phyloP scores from a whole-genome alignment of 1,284 basidiomycete genomes.

The Apiotrichum gracile region DNA sequence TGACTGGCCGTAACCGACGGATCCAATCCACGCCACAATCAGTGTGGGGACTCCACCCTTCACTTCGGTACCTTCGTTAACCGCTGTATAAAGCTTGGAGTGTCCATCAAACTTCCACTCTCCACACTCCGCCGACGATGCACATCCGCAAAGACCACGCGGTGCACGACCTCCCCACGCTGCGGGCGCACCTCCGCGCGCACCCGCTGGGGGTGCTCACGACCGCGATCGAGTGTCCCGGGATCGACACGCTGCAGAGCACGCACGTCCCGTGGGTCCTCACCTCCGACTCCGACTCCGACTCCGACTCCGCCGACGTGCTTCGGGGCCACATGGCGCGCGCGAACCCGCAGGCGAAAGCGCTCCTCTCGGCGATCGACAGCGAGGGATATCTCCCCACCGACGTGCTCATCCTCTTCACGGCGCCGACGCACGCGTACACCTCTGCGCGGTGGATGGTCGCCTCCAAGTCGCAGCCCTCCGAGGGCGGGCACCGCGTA shows the following conservation, averaged over 20 bases:
- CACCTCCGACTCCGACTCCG: conserved; percentile 13
- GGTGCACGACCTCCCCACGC: conserved; percentile 41
- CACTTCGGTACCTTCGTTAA: too few species aligned
- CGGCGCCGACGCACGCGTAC: conserved; percentile 35
- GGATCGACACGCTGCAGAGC: conserved; percentile 41
- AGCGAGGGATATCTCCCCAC: too few species aligned
- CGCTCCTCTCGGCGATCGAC: conserved; percentile 20
- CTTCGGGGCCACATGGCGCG: conserved; percentile 42
- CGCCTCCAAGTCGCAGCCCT: conserved; percentile 30
- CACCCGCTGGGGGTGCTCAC: conserved; percentile 49
- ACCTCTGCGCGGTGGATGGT: conserved; percentile 40
- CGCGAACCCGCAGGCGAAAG: conserved; percentile 42
- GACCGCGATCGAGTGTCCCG: conserved; percentile 40
- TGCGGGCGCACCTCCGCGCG: conserved; percentile 43
- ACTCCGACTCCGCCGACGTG: neutral
- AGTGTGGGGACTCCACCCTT: too few species aligned
- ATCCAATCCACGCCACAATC: too few species aligned
- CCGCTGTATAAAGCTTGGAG: too few species aligned
- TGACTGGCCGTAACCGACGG: too few species aligned
- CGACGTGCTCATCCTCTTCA: conserved; percentile 37
- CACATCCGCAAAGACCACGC: conserved; percentile 48
- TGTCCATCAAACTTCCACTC: too few species aligned
- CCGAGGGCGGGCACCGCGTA: conserved; percentile 24
- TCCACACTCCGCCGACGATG: conserved; percentile 25
- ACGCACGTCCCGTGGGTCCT: conserved; percentile 49